Evolutionary conservation across 2,329 filamentous ascomycete genomes (phyloP), one percentile per base, ranked within the genome.

Genomic region (Pezicula radicicola): DNA sequence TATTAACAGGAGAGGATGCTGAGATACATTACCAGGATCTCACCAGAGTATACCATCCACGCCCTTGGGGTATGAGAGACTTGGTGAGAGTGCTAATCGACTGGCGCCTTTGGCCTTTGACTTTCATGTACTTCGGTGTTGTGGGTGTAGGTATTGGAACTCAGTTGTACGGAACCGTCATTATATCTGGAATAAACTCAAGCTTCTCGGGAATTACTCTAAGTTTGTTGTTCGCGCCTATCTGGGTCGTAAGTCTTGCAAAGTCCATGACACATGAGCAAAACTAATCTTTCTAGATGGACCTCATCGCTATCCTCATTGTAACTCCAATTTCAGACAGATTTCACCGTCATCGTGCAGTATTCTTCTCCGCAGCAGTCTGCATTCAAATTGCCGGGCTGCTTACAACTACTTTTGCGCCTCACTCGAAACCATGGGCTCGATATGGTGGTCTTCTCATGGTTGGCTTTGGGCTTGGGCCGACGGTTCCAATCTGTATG

Each of bases 101-200:
- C 70, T 96, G 91, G 91, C 83, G 91, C 3, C 76, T 96, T 16
- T 96, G 90, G 88, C 91, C 91, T 1, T 71, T 96, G 59, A 79
- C 87, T 1, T 66, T 96, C 49, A 96, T 96, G 91, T 96, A 96
- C 72, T 96, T 96, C 72, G 91, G 91, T 18, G 91, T 96, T 3
- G 91, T 96, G 1, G 91, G 91, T 19, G 91, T 96, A 3, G 91
- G 91, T 8, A 96, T 96, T 56, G 91, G 91, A 42, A 91, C 90
- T 1, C 91, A 96, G 71, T 83, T 89, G 44, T 96, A 96, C 65
- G 89, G 88, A 30, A 93, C 87, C 3, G 83, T 96, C 58, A 96
- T 96, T 62, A 94, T 96, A 62, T 78, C 81, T 15, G 82, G 84
- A 9, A 94, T 94, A 64, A 84, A 92, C 65, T 83, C 89, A 0